phyloP scores from a whole-genome alignment of 805 yeast species.

The Schwanniomyces sp. region DNA sequence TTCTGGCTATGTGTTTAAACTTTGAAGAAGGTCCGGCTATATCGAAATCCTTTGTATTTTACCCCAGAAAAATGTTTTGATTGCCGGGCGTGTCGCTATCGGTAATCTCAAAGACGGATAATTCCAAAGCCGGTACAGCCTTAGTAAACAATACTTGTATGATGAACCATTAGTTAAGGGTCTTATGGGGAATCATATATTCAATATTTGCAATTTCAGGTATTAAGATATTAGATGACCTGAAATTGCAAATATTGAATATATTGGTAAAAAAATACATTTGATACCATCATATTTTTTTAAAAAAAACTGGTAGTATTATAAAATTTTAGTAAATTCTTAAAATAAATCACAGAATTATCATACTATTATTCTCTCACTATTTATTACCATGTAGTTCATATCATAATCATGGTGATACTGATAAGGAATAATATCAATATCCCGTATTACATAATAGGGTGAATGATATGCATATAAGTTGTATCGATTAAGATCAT shows the following conservation, averaged over 20 bases:
- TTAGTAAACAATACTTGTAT: neutral
- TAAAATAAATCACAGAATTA: neutral
- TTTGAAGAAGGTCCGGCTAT: conserved; percentile 1
- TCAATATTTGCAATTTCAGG: too few species aligned
- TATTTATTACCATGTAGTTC: neutral
- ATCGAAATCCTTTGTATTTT: neutral
- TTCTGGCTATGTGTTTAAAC: conserved; percentile 1
- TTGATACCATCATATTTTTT: too few species aligned
- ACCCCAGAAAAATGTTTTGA: conserved; percentile 1
- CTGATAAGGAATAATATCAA: too few species aligned
- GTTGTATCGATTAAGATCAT: too few species aligned
- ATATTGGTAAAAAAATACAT: too few species aligned
- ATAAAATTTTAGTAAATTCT: too few species aligned
- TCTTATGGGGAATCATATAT: neutral
- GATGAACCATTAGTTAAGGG: neutral
- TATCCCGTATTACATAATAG: too few species aligned
- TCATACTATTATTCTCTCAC: neutral
- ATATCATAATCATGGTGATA: neutral
- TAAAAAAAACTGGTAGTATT: too few species aligned
- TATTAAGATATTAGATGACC: too few species aligned
- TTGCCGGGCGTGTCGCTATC: conserved; percentile 1
- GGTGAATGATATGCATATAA: too few species aligned
- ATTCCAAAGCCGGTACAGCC: neutral
- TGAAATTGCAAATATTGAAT: too few species aligned
- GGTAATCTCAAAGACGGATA: neutral